A percentile compares a stretch with the other conserved stretches of the same genome.
Evolutionary conservation across 176 grass and related monocot species (phyloP).

Genomic region (Metroxylon sagu): DNA sequence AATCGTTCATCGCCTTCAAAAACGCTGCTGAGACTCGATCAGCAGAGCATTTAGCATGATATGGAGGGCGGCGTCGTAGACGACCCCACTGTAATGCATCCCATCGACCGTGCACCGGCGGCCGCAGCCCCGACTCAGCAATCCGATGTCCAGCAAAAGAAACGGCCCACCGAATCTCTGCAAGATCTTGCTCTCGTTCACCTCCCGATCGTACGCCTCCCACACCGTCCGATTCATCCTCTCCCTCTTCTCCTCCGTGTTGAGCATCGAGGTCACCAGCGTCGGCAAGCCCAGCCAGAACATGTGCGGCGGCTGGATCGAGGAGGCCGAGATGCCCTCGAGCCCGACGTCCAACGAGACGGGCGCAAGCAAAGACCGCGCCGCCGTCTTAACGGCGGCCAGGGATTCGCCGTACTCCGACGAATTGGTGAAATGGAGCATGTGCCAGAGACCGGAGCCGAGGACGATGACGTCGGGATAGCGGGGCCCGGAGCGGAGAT

Average conservation of each 20-base stretch:
- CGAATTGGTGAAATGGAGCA: slow-evolving; percentile 64
- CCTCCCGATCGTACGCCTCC: slow-evolving; percentile 49
- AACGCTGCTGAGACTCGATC: slow-evolving; percentile 66
- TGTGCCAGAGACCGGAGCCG: slow-evolving; percentile 93
- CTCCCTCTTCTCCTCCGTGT: slow-evolving; percentile 66
- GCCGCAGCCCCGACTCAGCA: slow-evolving; percentile 54
- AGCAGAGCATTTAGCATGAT: slow-evolving; percentile 86
- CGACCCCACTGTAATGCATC: slow-evolving; percentile 61
- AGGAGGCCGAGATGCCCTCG: slow-evolving; percentile 1
- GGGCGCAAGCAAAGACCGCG: slow-evolving; percentile 8
- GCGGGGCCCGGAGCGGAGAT: slow-evolving; percentile 38
- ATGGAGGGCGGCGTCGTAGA: slow-evolving; percentile 69
- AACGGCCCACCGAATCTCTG: slow-evolving; percentile 27
- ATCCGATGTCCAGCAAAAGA: slow-evolving; percentile 55
- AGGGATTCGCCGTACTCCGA: slow-evolving; percentile 38
- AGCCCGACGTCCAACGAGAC: too few relatives aligned
- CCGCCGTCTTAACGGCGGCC: slow-evolving; percentile 3
- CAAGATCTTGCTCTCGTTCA: slow-evolving; percentile 35
- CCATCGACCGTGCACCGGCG: slow-evolving; percentile 58
- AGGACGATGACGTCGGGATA: slow-evolving; percentile 71
- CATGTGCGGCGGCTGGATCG: slow-evolving; percentile 38
- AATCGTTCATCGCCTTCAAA: slow-evolving; percentile 22
- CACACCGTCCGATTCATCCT: slow-evolving; percentile 64
- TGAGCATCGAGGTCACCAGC: slow-evolving; percentile 65
- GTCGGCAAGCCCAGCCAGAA: slow-evolving; percentile 79